Evolutionary conservation across 768 basidiomycete species (phyloP).

Genomic region (Tulasnella calospora): DNA sequence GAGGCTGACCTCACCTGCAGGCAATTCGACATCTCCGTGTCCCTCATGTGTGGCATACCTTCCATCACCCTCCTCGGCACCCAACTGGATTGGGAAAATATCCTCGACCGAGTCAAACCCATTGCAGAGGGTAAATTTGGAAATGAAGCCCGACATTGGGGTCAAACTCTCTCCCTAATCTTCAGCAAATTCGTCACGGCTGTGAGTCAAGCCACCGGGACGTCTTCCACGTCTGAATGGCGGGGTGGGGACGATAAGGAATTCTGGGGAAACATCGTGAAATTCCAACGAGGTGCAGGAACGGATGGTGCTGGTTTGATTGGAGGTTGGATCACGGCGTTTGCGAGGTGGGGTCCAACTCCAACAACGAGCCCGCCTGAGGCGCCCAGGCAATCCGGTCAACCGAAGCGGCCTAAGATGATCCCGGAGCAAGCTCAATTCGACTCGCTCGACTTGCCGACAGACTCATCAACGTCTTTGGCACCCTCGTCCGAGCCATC

Average conservation of each 20-base stretch:
- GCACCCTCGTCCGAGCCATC: not conserved
- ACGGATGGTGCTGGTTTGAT: not conserved
- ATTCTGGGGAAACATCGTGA: not conserved
- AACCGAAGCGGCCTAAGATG: not conserved
- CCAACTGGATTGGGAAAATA: not conserved
- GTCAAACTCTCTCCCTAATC: not conserved
- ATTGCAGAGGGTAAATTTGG: slow-evolving; percentile 5
- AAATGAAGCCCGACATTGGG: not conserved
- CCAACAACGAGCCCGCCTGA: not conserved
- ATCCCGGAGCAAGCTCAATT: not conserved
- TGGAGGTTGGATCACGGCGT: slow-evolving; percentile 9
- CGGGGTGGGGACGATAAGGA: not conserved
- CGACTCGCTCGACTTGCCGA: not conserved
- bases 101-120: slow-evolving; percentile 4
- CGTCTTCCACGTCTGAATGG: not conserved
- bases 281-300: not conserved
- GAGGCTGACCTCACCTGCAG: not conserved
- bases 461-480: not conserved
- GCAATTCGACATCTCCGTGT: slow-evolving; percentile 5
- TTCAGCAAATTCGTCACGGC: not conserved
- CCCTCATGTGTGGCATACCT: slow-evolving; percentile 25
- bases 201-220: not conserved
- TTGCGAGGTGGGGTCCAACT: slow-evolving; percentile 4
- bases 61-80: slow-evolving; percentile 22
- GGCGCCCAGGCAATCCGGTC: not conserved